Conservation (phyloP, 208 protist genomes). For the Trypanosoma lewisi region DNA sequence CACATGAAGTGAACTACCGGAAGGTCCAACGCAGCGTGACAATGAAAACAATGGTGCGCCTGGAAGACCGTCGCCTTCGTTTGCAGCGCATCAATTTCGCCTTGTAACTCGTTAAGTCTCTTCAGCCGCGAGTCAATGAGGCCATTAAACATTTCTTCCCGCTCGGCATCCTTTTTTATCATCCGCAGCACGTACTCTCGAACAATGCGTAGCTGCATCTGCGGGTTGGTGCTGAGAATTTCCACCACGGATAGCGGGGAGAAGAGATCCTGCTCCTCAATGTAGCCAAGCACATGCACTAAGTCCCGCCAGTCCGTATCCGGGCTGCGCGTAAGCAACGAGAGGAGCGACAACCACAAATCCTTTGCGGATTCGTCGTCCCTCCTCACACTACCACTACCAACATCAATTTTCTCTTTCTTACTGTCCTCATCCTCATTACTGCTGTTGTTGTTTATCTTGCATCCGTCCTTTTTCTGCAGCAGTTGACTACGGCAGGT, state of each 20-base stretch:
- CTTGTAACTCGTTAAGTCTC: conserved; percentile 52
- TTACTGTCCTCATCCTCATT: neutral
- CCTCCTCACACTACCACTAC: neutral
- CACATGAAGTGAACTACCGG: conserved; percentile 95
- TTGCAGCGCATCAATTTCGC: conserved; percentile 69
- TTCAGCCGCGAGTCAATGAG: conserved; percentile 24
- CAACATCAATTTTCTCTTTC: neutral
- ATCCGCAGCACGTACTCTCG: conserved; percentile 83
- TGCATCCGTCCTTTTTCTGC: conserved; percentile 25
- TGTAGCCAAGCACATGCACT: conserved; percentile 56
- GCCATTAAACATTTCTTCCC: conserved; percentile 11
- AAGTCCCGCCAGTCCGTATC: conserved; percentile 43
- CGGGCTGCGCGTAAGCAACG: conserved; percentile 65
- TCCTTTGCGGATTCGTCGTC: conserved; percentile 28
- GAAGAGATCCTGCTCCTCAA: conserved; percentile 86
- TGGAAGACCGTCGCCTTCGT: conserved; percentile 87
- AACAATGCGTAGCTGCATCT: conserved; percentile 69
- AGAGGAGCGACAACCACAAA: conserved; percentile 91
- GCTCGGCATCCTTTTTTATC: conserved; percentile 42
- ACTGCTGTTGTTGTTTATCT: conserved; percentile 31
- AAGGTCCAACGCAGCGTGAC: conserved; percentile 83
- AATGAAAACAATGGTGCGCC: conserved; percentile 77
- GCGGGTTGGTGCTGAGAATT: conserved; percentile 60
- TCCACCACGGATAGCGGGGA: conserved; percentile 92
- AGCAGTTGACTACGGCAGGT: conserved; percentile 55